These are phyloP conservation scores for Trichosporon coremiiforme DNA, from an alignment of 1,284 basidiomycete species.

Conservation along the genomic window DNA sequence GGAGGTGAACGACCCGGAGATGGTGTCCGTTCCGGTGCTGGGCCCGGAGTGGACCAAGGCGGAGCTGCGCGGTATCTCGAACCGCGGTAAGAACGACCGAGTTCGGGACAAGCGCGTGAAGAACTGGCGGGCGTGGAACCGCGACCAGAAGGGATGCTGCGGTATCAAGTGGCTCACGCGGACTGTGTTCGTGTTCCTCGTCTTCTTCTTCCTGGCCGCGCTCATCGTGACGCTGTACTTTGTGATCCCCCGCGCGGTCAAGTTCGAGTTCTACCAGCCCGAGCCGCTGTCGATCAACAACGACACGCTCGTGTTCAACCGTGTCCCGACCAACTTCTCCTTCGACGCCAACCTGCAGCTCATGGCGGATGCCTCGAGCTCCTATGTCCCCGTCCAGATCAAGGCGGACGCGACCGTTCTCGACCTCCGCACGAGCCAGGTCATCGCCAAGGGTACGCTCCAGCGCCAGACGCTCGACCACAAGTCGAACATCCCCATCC, in stretches of 20 bases:
- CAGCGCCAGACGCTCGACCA: constrained; percentile 65
- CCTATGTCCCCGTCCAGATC: constrained; percentile 74
- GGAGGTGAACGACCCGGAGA: constrained; percentile 28
- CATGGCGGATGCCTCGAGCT: constrained; percentile 67
- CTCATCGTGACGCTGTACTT: constrained; percentile 71
- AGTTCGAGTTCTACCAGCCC: constrained; percentile 64
- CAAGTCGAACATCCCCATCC: constrained; percentile 64
- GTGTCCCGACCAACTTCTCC: constrained; percentile 78
- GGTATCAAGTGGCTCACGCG: constrained; percentile 71
- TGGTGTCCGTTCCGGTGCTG: constrained; percentile 73
- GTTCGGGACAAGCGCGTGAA: constrained; percentile 63
- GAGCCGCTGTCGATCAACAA: constrained; percentile 66
- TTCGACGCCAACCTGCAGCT: constrained; percentile 74
- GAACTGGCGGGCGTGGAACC: constrained; percentile 69
- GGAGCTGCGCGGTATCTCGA: constrained; percentile 74
- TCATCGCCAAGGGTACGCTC: constrained; percentile 68
- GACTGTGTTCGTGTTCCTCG: constrained; percentile 66
- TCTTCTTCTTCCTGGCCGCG: constrained; percentile 67
- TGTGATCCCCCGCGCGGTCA: constrained; percentile 75
- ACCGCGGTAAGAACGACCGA: constrained; percentile 65
- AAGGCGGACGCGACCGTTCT: constrained; percentile 62
- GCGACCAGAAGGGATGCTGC: constrained; percentile 71
- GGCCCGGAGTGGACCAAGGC: constrained; percentile 80
- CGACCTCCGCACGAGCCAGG: constrained; percentile 65
- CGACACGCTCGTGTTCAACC: constrained; percentile 65